Evolutionary conservation across 1,139 yeast genomes (phyloP), one percentile per base, ranked within the genome.

Genomic region (Kodamaea plutei): DNA sequence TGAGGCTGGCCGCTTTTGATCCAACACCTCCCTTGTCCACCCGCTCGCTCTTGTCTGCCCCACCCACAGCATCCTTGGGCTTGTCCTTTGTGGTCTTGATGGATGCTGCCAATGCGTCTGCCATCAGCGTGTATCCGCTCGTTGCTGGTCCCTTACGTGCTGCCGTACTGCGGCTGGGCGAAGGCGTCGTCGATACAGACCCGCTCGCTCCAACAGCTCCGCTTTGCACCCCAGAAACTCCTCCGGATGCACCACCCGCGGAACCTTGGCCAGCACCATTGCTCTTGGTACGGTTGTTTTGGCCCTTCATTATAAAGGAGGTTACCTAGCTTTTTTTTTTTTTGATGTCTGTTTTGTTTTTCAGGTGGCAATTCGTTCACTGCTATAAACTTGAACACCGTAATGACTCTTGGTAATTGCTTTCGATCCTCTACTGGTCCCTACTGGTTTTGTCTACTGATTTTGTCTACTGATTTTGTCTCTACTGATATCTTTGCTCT

Each of bases 71-170:
- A 5, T 25, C 27, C n/a, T 21, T 28, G 25, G 24, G n/a, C n/a
- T 15, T 30, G 21, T n/a, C 12, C 21, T 21, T 26, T n/a, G n/a
- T n/a, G 18, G 28, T 20, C 17, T 21, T 29, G 11, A 31, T 27
- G 2, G 38, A 25, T n/a, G 38, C 38, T 7, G 38, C 36, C 34
- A 35, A 33, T 24, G 33, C 36, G 16, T 35, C 38, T 79, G 38
- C 45, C 45, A 27, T 41, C 28, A 30, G 31, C 31, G 32, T 33
- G 16, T 16, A 25, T 10, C 27, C 25, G n/a, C 21, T 24, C 13
- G 26, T 24, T 20, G 17, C 19, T 64, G 39, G 76, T 79, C 40
- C 65, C 61, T 14, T 41, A 39, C 11, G 33, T 22, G 14, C 38
- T 39, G 16, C 28, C 41, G 24, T 27, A 28, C 13, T 31, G 8